Evolutionary conservation across 306 rosid genomes (phyloP).

Genomic region (Quercus dentata): DNA sequence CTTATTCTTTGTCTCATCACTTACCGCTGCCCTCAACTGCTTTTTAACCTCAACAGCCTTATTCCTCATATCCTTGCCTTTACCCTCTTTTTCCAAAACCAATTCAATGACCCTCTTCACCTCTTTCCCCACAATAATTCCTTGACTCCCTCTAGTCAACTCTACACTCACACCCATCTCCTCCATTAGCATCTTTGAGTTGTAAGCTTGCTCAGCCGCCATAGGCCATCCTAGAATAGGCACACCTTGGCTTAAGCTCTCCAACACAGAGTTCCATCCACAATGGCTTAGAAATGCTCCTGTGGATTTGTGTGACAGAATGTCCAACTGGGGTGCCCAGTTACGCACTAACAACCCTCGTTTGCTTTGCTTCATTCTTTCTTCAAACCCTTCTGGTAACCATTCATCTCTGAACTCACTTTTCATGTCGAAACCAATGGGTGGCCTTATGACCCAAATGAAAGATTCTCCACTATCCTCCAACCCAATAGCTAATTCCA

Average conservation of each 20-base stretch:
- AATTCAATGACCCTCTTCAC: slow-evolving; percentile 54
- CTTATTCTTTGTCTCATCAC: slow-evolving; percentile 22
- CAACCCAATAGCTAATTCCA: slow-evolving; percentile 63
- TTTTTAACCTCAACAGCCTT: slow-evolving; percentile 35
- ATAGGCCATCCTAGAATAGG: slow-evolving; percentile 78
- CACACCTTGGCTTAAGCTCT: slow-evolving; percentile 70
- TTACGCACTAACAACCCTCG: slow-evolving; percentile 48
- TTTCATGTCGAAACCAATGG: slow-evolving; percentile 48
- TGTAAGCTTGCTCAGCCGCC: slow-evolving; percentile 71
- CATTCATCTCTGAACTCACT: slow-evolving; percentile 49
- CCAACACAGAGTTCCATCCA: slow-evolving; percentile 84
- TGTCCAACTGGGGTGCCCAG: slow-evolving; percentile 87
- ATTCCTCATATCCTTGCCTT: slow-evolving; percentile 49
- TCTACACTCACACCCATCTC: slow-evolving; percentile 66
- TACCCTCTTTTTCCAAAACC: slow-evolving; percentile 39
- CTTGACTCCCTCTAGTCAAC: slow-evolving; percentile 43
- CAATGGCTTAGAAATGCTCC: slow-evolving; percentile 82
- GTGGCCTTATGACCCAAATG: slow-evolving; percentile 80
- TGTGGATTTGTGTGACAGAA: slow-evolving; percentile 47
- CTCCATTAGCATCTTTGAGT: slow-evolving; percentile 75
- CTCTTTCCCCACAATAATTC: slow-evolving; percentile 19
- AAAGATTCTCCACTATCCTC: slow-evolving; percentile 51
- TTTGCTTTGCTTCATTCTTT: slow-evolving; percentile 37
- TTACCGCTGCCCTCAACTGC: slow-evolving; percentile 33
- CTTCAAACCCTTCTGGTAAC: slow-evolving; percentile 68